These are phyloP conservation scores for Fusarium torulosum DNA, from an alignment of 2,329 filamentous ascomycete genomes.

Conservation along the genomic window DNA sequence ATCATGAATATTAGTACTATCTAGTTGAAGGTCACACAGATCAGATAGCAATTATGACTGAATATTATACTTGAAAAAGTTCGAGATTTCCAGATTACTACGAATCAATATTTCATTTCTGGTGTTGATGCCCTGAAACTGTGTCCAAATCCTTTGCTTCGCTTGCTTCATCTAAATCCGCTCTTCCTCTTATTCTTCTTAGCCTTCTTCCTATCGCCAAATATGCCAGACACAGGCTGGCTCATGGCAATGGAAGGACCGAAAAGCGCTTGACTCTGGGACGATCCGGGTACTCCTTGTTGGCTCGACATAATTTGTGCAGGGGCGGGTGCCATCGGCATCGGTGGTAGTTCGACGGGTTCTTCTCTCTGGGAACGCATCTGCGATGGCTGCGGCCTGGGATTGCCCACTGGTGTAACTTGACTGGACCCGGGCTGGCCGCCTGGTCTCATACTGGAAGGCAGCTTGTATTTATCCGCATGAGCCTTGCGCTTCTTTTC, in stretches of 20 bases:
- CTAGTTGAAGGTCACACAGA: not conserved
- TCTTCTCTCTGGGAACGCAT: constrained; percentile 28
- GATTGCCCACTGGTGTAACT: not conserved
- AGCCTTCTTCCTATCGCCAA: constrained; percentile 59
- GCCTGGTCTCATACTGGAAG: constrained; percentile 45
- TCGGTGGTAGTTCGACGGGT: constrained; percentile 26
- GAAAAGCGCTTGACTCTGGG: constrained; percentile 50
- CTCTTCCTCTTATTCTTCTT: constrained; percentile 61
- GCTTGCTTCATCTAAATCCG: constrained; percentile 54
- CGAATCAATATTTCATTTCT: not conserved
- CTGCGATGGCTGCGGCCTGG: constrained; percentile 22
- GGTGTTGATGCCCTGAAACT: not conserved
- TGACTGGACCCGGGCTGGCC: constrained; percentile 33
- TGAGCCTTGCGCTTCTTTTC: constrained; percentile 52
- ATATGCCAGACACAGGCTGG: constrained; percentile 60
- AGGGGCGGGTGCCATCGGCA: constrained; percentile 39
- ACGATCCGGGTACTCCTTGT: constrained; percentile 50
- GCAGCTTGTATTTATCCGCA: constrained; percentile 52
- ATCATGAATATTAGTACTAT: constrained; percentile 26
- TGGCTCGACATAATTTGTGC: constrained; percentile 55
- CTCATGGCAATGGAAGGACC: constrained; percentile 58
- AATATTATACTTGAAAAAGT: not conserved
- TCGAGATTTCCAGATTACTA: not conserved
- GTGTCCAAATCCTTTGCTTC: not conserved
- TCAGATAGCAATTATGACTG: not conserved